These are phyloP conservation scores for Tilletia indica DNA, from an alignment of 1,284 basidiomycete genomes.

Conservation along the genomic window DNA sequence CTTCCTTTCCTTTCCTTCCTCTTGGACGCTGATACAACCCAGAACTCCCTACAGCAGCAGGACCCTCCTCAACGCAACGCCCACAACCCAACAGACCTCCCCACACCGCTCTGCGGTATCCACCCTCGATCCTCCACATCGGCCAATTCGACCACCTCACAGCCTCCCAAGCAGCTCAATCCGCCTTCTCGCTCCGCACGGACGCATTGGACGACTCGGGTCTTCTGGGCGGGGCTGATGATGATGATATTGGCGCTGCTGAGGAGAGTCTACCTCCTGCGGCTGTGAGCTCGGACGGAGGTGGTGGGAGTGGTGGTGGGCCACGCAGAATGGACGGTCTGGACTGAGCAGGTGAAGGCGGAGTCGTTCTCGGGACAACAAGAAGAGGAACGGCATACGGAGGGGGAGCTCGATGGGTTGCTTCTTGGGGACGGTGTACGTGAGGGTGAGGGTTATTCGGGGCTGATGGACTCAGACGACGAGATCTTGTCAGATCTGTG, in stretches of 20 bases:
- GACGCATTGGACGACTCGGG: neutral
- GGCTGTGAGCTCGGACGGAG: neutral
- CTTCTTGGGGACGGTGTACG: too few species aligned
- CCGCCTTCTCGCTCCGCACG: neutral
- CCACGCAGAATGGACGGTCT: neutral
- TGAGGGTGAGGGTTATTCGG: neutral
- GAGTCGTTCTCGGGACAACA: neutral
- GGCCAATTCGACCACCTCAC: conserved; percentile 10
- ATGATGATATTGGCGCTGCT: neutral
- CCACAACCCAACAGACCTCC: too few species aligned
- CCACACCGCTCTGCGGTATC: too few species aligned
- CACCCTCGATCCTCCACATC: neutral
- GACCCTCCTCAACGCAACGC: too few species aligned
- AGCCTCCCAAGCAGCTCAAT: neutral
- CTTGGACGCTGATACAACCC: too few species aligned
- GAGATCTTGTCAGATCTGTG: conserved; percentile 1
- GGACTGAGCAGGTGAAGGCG: neutral
- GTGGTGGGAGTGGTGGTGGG: neutral
- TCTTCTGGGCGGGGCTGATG: conserved; percentile 4
- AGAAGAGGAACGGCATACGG: too few species aligned
- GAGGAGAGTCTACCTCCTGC: neutral
- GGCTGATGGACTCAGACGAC: conserved; percentile 15
- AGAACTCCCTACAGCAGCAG: too few species aligned
- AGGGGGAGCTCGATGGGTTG: too few species aligned
- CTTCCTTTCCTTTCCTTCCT: too few species aligned